Evolutionary conservation across 2,329 filamentous ascomycete species (phyloP).

Genomic region (Xylariales sp.): DNA sequence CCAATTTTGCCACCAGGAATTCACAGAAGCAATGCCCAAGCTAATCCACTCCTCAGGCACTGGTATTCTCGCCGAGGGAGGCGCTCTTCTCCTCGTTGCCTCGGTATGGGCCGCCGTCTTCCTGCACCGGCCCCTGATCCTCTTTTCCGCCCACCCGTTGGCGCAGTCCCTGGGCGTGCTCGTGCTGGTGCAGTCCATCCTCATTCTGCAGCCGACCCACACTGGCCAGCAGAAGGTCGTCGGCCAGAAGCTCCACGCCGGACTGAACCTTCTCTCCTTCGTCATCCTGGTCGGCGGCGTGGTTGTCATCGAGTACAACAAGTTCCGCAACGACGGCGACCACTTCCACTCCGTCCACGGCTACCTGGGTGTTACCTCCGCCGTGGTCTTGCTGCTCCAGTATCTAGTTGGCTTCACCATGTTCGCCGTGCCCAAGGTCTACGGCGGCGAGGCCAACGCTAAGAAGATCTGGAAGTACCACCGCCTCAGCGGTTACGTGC

Average conservation of each 20-base stretch:
- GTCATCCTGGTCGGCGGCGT: conserved; percentile 61
- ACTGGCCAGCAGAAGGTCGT: conserved; percentile 67
- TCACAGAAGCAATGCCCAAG: conserved; percentile 25
- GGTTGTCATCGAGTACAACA: conserved; percentile 78
- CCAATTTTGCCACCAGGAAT: conserved; percentile 2
- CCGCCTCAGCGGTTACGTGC: conserved; percentile 68
- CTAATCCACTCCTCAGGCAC: conserved; percentile 57
- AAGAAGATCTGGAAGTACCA: conserved; percentile 91
- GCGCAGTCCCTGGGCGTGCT: conserved; percentile 64
- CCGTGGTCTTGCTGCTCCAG: conserved; percentile 67
- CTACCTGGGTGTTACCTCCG: conserved; percentile 74
- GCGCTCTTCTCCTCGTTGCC: conserved; percentile 68
- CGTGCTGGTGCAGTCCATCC: conserved; percentile 71
- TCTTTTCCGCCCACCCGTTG: conserved; percentile 88
- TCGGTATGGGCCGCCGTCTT: conserved; percentile 78
- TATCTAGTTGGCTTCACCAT: conserved; percentile 77
- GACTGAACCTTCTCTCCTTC: conserved; percentile 63
- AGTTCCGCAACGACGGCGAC: conserved; percentile 58
- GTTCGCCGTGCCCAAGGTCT: conserved; percentile 65
- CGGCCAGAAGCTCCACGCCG: conserved; percentile 60
- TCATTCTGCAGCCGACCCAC: conserved; percentile 84
- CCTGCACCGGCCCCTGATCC: conserved; percentile 57
- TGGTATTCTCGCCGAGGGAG: conserved; percentile 73
- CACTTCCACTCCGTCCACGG: conserved; percentile 82
- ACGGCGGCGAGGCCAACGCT: conserved; percentile 74